Conservation (phyloP, 2,329 filamentous ascomycete species). For the Pseudonectria buxi region DNA sequence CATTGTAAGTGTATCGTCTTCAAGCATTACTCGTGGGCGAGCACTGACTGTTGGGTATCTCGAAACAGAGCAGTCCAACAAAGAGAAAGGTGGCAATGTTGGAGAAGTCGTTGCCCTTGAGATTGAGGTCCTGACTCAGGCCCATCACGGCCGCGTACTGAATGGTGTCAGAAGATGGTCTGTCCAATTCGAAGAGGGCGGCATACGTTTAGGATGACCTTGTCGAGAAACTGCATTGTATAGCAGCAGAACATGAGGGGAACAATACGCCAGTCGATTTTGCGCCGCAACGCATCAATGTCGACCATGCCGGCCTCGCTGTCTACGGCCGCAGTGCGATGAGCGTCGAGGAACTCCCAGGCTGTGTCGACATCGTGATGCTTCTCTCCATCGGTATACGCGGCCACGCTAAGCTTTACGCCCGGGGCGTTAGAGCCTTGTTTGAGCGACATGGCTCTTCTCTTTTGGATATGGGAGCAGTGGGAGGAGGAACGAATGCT, state of each 20-base stretch:
- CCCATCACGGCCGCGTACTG: conserved; percentile 64
- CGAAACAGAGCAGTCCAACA: conserved; percentile 52
- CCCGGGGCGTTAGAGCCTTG: conserved; percentile 5
- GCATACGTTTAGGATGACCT: conserved; percentile 55
- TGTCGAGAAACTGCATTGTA: conserved; percentile 58
- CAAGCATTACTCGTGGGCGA: too few relatives aligned
- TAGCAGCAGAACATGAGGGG: conserved; percentile 57
- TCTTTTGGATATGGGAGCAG: too few relatives aligned
- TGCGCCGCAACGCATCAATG: conserved; percentile 42
- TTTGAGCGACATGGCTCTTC: conserved; percentile 6
- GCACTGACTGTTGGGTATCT: conserved; percentile 52
- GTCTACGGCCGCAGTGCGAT: conserved; percentile 31
- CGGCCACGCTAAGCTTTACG: conserved; percentile 4
- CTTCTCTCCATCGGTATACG: conserved; percentile 1
- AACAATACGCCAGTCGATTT: conserved; percentile 53
- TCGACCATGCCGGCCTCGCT: conserved; percentile 30
- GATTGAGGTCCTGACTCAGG: conserved; percentile 42
- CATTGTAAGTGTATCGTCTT: not conserved
- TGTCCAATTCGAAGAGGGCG: not conserved
- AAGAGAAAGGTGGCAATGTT: conserved; percentile 57
- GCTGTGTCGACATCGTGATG: conserved; percentile 33
- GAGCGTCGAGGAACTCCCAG: conserved; percentile 38
- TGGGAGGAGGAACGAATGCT: too few relatives aligned
- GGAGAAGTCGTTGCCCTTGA: conserved; percentile 55
- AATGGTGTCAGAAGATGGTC: conserved; percentile 1